Evolutionary conservation across 257 asterid genomes (phyloP), one percentile per base, ranked within the genome.

Genomic region (Gentiana straminea): DNA sequence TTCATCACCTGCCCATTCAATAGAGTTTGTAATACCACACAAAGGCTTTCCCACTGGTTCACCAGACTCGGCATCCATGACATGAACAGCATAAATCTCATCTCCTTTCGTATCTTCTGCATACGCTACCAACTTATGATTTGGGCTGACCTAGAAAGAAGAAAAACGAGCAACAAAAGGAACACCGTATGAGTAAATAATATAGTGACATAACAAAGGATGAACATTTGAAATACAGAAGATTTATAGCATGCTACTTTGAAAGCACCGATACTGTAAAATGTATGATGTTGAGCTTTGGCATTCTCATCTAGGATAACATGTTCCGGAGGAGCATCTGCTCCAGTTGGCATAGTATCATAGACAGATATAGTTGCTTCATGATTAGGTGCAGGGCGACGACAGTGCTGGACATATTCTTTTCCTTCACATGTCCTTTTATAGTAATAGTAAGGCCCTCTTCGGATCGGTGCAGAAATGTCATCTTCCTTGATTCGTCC

Each of bases 61-160:
- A 64, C 51, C 80, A 60, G 98, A 79, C 76, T 84, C 96, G 15
- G 84, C 82, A 77, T 91, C 95, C 59, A 91, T 82, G 54, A 84
- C 72, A 70, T 86, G 67, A 68, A 86, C 79, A 44, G 89, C 79
- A 73, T 81, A 91, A 48, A 81, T 86, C 66, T 91, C 98, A 75
- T 86, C 89, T 65, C 98, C 98, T 70, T 82, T 84, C 35, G 87
- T 84, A 55, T 90, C 98, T 70, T 90, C 95, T 46, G 98, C 92
- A 73, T 86, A 90, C 60, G 98, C 96, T 24, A 90, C 81, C 70
- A 86, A 60, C 70, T 82, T 79, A 71, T 82, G 70, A 75, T 83
- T 84, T 13, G 92, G 92, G 76, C 91, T 90, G 62, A 79, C 91
- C 98, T 90, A 84, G 56, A 72, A 54, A 60, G 41, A 54, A 58